Evolutionary conservation across 2,329 filamentous ascomycete genomes (phyloP), one percentile per base, ranked within the genome.

Genomic region (Arthrobotrys pseudoclavata): DNA sequence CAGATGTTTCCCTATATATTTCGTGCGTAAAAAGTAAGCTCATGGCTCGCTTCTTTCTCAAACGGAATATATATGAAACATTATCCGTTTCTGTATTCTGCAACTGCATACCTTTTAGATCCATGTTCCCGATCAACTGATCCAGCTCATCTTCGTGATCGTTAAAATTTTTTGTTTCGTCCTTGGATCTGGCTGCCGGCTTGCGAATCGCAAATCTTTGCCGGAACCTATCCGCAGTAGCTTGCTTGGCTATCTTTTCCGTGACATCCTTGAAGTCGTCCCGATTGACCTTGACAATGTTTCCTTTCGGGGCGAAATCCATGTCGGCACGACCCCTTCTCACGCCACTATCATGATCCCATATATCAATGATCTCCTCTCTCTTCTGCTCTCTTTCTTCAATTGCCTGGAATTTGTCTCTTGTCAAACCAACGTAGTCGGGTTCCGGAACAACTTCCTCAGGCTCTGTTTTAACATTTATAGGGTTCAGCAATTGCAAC

Each of bases 181-280:
- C 66, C 50, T 76, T 71, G 52, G 71, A 47, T 61, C 70, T 61
- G 50, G 64, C 52, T 53, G 64, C 60, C 24, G 50, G 34, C 45
- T 79, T 77, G 67, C 68, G 80, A 26, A 75, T 53, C 57, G 79
- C 81, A 71, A 81, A 81, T 68, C 80, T 79, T 71, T 79, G 74
- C 72, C 79, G 79, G 72, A 81, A 81, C 66, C 80, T 81, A 70
- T 81, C 79, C 60, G 80, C 80, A 53, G 80, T 79, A 52, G 79
- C 79, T 69, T 80, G 79, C 76, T 81, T 81, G 63, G 76, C 79
- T 64, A 81, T 81, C 79, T 81, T 82, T 68, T 81, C 80, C 37
- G 77, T 80, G 57, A 81, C 76, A 75, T 82, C 80, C 48, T 81
- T 76, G 76, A 82, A 81, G 18, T 81, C 79, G 40, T 79, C 78